These are phyloP conservation scores for Zalaria obscura DNA, from an alignment of 2,329 filamentous ascomycete genomes.

Conservation along the genomic window DNA sequence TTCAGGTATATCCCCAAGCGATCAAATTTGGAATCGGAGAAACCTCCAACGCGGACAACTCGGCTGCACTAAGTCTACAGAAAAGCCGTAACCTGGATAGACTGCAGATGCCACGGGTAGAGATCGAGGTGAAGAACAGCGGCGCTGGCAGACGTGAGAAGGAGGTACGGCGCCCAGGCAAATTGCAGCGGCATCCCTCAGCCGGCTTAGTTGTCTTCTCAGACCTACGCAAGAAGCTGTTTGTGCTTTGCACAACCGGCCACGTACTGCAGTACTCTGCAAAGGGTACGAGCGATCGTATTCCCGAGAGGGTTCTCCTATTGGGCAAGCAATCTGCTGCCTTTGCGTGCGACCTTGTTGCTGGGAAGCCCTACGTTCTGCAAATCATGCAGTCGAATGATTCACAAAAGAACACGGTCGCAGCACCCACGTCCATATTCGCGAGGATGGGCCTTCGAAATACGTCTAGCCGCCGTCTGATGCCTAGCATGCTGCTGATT, in stretches of 20 bases:
- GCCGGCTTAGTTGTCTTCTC: not conserved
- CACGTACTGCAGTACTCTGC: slow-evolving; percentile 62
- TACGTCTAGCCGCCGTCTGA: slow-evolving; percentile 38
- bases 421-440: slow-evolving; percentile 45
- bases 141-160: not conserved
- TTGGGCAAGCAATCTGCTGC: slow-evolving; percentile 63
- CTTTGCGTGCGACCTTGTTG: slow-evolving; percentile 67
- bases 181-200: not conserved
- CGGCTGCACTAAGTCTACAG: not conserved
- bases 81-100: not conserved
- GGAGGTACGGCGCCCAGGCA: not conserved
- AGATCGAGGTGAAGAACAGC: not conserved
- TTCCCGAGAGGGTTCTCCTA: slow-evolving; percentile 60
- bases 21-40: slow-evolving; percentile 60
- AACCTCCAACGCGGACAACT: slow-evolving; percentile 38
- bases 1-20: slow-evolving; percentile 76
- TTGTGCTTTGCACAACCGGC: slow-evolving; percentile 55
- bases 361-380: slow-evolving; percentile 66
- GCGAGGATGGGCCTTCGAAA: slow-evolving; percentile 49
- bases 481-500: slow-evolving; percentile 55
- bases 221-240: slow-evolving; percentile 42
- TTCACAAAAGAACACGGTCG: slow-evolving; percentile 39
- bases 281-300: slow-evolving; percentile 54
- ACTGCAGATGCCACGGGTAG: not conserved
- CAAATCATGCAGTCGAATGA: slow-evolving; percentile 53